Evolutionary conservation across 306 rosid species (phyloP), one percentile per base, ranked within the genome.

Genomic region (Carpinus viminea): DNA sequence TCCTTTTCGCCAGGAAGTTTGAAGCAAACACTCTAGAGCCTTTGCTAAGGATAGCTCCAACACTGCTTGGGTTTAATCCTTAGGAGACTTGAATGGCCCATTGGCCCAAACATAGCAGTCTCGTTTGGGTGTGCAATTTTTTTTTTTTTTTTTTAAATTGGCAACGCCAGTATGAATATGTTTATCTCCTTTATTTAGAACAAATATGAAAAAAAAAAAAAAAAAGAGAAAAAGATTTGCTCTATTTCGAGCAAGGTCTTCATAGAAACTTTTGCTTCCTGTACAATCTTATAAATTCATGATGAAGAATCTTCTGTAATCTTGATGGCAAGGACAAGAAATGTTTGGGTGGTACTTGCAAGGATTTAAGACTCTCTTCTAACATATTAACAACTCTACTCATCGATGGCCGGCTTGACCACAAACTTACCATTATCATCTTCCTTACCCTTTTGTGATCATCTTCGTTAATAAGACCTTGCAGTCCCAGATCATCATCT

Each of bases 1-100:
- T 61, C 57, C 79, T 86, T 8, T 80, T 80, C 53, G 85, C 87
- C 4, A 86, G 89, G 71, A 86, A 86, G 57, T 83, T 86, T 73
- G 81, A 57, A 72, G 75, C 75, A 12, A 80, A 68, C 6, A 70
- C 87, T 4, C 11, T 86, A 15, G 76, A 73, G 70, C 81, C 76
- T 38, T 74, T 86, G 74, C 9, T 86, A 3, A 77, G 57, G 3
- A 60, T 80, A 12, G 78, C 74, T 48, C 76, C 85, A 2, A 9
- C 18, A 28, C 34, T 77, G 41, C 81, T 80, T 70, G 76, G 70
- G 64, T 83, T 82, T 48, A 26, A 64, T 20, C 41, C 51, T 48
- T 70, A 70, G 54, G 24, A 18, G 26, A 69, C 11, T 41, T 41
- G 45, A 5, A 38, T 38, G 43, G 43, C 45, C 6, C 26, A 24